Conservation (phyloP, 2,329 filamentous ascomycete species). For the Botrytis fabae region DNA sequence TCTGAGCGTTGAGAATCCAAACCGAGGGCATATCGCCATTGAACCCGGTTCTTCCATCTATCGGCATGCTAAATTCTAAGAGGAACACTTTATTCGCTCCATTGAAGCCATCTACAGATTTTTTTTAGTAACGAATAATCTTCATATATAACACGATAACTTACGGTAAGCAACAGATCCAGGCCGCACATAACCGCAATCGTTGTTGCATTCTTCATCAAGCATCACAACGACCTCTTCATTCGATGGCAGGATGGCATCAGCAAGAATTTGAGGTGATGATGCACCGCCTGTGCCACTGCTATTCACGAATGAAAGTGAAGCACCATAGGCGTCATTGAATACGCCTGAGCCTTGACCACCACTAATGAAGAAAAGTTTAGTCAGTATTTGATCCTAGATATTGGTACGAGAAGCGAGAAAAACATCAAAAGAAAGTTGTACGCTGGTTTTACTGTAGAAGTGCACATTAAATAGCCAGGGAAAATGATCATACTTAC, state of each 20-base stretch:
- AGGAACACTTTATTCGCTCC: slow-evolving; percentile 72
- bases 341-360: slow-evolving; percentile 56
- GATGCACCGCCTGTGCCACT: slow-evolving; percentile 49
- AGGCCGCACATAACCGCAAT: slow-evolving; percentile 51
- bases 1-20: slow-evolving; percentile 74
- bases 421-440: not conserved
- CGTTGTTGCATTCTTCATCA: slow-evolving; percentile 49
- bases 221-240: slow-evolving; percentile 54
- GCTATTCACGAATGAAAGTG: slow-evolving; percentile 42
- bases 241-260: slow-evolving; percentile 50
- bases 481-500: not conserved
- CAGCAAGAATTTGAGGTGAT: slow-evolving; percentile 50
- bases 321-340: slow-evolving; percentile 39
- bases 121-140: slow-evolving; percentile 25
- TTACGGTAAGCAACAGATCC: slow-evolving; percentile 52
- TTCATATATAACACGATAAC: slow-evolving; percentile 27
- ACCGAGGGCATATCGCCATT: slow-evolving; percentile 70
- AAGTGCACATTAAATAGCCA: not conserved
- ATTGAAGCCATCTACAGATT: slow-evolving; percentile 62
- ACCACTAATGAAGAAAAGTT: slow-evolving; percentile 40
- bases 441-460: no score
- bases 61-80: slow-evolving; percentile 73
- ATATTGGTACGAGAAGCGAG: not conserved
- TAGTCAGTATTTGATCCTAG: not conserved
- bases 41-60: slow-evolving; percentile 49